Percentiles rank a stretch among this genome's conserved stretches.
Evolutionary conservation across 1,284 basidiomycete genomes (phyloP).

Genomic region (Marasmius sp.): DNA sequence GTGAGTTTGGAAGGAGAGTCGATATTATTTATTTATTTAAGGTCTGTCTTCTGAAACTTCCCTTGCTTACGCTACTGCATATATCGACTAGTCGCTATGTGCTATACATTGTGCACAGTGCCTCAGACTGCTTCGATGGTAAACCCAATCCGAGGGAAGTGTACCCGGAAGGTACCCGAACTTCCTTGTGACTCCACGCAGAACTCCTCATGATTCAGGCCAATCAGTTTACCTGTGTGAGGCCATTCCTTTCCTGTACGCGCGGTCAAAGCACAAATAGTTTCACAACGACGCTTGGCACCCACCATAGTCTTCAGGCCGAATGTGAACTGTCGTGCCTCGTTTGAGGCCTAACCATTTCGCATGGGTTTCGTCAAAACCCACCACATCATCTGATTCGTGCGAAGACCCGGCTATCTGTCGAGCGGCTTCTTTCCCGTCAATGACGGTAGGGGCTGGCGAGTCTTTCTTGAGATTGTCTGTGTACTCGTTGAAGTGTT

Average conservation of each 20-base stretch:
- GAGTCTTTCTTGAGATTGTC: slow-evolving; percentile 1
- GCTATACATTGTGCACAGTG: neutral
- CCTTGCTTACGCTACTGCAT: neutral
- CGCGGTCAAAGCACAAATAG: neutral
- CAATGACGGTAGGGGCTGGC: slow-evolving; percentile 7
- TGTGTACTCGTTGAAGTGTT: slow-evolving; percentile 5
- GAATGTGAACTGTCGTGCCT: slow-evolving; percentile 40
- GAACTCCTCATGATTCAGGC: slow-evolving; percentile 48
- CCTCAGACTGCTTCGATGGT: slow-evolving; percentile 19
- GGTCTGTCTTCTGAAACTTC: neutral
- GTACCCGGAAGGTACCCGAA: slow-evolving; percentile 41
- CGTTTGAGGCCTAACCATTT: slow-evolving; percentile 37
- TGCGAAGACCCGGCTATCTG: slow-evolving; percentile 37
- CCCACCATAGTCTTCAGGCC: slow-evolving; percentile 51
- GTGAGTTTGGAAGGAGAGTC: neutral
- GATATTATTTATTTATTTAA: neutral
- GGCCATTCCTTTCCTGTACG: slow-evolving; percentile 11
- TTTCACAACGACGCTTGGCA: neutral
- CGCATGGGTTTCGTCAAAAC: slow-evolving; percentile 47
- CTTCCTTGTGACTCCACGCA: slow-evolving; percentile 44
- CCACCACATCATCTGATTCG: slow-evolving; percentile 38
- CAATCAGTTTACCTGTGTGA: slow-evolving; percentile 50
- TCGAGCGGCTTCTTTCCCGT: slow-evolving; percentile 44
- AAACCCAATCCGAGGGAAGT: slow-evolving; percentile 51
- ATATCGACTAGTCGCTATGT: no score